A percentile compares a stretch with the other conserved stretches of the same genome.
phyloP scores from a whole-genome alignment of 352 stramenopile species.

The Phytophthora palmivora region DNA sequence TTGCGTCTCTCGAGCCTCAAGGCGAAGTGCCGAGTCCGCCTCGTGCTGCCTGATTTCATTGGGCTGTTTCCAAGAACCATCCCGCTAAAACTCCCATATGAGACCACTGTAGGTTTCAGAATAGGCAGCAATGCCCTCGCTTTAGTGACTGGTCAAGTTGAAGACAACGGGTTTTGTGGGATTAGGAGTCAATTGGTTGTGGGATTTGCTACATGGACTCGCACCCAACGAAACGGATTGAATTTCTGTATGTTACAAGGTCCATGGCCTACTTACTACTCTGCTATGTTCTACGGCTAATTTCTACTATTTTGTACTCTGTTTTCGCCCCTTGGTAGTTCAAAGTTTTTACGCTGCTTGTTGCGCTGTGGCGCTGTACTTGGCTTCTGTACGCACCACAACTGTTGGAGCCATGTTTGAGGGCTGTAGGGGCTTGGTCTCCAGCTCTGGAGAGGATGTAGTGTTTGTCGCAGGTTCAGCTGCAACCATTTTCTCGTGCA shows the following conservation, averaged over 20 bases:
- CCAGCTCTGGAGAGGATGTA: constrained; percentile 14
- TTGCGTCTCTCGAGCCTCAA: constrained; percentile 31
- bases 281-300: constrained; percentile 15
- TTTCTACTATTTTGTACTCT: constrained; percentile 22
- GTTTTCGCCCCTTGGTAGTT: constrained; percentile 6
- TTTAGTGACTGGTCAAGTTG: constrained; percentile 26
- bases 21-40: constrained; percentile 33
- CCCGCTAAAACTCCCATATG: constrained; percentile 32
- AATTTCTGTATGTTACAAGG: constrained; percentile 30
- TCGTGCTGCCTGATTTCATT: constrained; percentile 36
- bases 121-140: not conserved
- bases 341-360: constrained; percentile 22
- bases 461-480: constrained; percentile 16
- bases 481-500: constrained; percentile 41
- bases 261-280: constrained; percentile 14
- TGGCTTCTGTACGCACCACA: constrained; percentile 1
- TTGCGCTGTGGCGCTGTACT: constrained; percentile 21
- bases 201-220: constrained; percentile 18
- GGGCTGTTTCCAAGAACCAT: constrained; percentile 45
- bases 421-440: constrained; percentile 6
- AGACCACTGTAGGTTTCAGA: constrained; percentile 35
- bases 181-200: too few species aligned
- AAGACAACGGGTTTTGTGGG: constrained; percentile 23
- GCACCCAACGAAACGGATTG: constrained; percentile 1
- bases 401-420: constrained; percentile 1